These are phyloP conservation scores for Ambrosiella cleistominuta DNA, from an alignment of 2,329 filamentous ascomycete species.

Conservation along the genomic window DNA sequence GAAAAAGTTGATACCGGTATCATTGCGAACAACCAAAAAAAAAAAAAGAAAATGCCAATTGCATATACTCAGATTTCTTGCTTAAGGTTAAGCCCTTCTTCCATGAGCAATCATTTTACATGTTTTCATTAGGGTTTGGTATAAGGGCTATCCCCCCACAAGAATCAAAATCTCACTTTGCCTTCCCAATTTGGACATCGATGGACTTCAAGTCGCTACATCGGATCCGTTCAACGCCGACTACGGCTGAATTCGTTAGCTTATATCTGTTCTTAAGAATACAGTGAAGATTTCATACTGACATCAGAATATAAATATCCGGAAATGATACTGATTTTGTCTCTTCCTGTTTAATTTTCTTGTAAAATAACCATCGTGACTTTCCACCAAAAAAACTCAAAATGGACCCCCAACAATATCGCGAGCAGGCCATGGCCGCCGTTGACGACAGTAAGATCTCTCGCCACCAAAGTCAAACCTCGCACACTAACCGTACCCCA, in stretches of 20 bases:
- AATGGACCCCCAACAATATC: slow-evolving; percentile 71
- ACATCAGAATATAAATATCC: background rate
- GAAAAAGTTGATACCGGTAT: slow-evolving; percentile 3
- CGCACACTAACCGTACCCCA: slow-evolving; percentile 21
- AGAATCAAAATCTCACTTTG: background rate
- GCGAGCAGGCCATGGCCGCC: slow-evolving; percentile 55
- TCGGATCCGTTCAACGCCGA: background rate
- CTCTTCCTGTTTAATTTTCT: no score
- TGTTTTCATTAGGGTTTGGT: no score
- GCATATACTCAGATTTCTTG: no score
- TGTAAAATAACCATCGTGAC: no score
- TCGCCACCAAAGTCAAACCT: slow-evolving; percentile 4
- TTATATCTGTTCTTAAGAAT: background rate
- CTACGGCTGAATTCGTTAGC: background rate
- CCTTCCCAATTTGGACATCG: background rate
- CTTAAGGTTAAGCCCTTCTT: no score
- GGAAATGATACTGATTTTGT: no score
- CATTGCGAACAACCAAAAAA: background rate
- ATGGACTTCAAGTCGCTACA: background rate
- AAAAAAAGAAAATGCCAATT: background rate
- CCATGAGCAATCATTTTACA: no score
- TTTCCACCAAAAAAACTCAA: background rate
- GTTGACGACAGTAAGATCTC: slow-evolving; percentile 60
- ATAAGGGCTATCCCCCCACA: no score
- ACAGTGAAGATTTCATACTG: background rate